Base-by-base conservation (phyloP, 208 protist genomes). In the Wallacemonas sp. region DNA sequence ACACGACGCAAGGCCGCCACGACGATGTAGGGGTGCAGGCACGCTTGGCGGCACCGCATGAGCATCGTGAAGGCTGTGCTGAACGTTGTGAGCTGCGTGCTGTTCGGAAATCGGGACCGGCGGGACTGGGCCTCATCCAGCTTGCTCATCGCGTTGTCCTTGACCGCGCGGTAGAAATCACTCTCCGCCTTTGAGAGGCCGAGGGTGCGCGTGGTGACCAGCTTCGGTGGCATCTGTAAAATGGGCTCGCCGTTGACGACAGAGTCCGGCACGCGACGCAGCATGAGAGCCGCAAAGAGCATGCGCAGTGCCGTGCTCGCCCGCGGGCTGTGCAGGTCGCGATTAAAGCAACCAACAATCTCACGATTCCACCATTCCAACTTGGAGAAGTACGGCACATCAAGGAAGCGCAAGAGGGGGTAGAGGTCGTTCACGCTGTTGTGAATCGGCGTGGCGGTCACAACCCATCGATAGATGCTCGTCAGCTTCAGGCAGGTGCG, bases 11-110 rank as follows among this genome's bases (percentile, higher is more conserved):
- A 64, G 9, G 86, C 79, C 0, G 80, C 82, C 12, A 89, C 78
- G 15, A 94, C 85, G 53, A 95, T 84, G 68, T 87, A 90, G 24
- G 90, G 86, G 42, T 96, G 91, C 47, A 91, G 60, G 59, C 84
- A 93, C 12, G 82, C 79, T 66, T 96, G 91, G 24, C 90, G 87
- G 27, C 90, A 90, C 38, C 90, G 82, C 34, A 94, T 72, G 0
- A 96, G 71, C 83, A 96, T 89, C 73, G 94, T 88, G 51, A 96
- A 89, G 34, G 85, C 84, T 0, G 81, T 86, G 30, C 68, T 86
- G 42, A 85, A 92, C 17, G 70, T 75, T 5, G 67, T 33, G 17
- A 80, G 72, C 2, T 62, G 70, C 27, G 42, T 73, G 8, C 42
- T 46, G 14, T 53, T 14, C n/a, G n/a, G n/a, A 15, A 33, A 31